Evolutionary conservation across 1,284 basidiomycete genomes (phyloP).

Genomic region (Xerocomus cyaneibrunnescens): DNA sequence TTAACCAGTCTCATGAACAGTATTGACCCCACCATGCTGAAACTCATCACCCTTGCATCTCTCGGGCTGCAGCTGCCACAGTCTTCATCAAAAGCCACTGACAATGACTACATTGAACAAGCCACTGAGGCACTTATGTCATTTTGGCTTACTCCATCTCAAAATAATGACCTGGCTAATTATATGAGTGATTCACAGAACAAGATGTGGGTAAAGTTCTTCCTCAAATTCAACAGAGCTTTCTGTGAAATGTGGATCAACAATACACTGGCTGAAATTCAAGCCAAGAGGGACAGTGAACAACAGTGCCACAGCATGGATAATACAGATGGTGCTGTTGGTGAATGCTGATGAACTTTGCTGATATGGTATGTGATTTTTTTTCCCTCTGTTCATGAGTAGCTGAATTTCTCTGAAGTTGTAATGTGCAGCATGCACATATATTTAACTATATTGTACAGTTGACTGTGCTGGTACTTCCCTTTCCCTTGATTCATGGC

Average conservation of each 20-base stretch:
- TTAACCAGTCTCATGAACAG: not conserved
- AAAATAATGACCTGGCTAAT: not conserved
- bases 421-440: no score
- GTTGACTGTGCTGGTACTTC: not conserved
- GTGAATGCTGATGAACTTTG: no score
- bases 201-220: not conserved
- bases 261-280: not conserved
- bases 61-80: not conserved
- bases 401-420: no score
- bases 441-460: no score
- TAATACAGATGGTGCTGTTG: not conserved
- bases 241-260: not conserved
- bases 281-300: not conserved
- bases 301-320: not conserved
- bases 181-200: conserved; percentile 5
- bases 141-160: not conserved
- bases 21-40: not conserved
- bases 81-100: not conserved
- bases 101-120: not conserved
- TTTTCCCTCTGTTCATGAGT: no score
- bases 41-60: not conserved
- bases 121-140: not conserved
- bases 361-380: no score
- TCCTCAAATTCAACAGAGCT: not conserved
- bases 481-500: not conserved